phyloP scores from a whole-genome alignment of 2,329 filamentous ascomycete species.

The Paecilomyces sp. region DNA sequence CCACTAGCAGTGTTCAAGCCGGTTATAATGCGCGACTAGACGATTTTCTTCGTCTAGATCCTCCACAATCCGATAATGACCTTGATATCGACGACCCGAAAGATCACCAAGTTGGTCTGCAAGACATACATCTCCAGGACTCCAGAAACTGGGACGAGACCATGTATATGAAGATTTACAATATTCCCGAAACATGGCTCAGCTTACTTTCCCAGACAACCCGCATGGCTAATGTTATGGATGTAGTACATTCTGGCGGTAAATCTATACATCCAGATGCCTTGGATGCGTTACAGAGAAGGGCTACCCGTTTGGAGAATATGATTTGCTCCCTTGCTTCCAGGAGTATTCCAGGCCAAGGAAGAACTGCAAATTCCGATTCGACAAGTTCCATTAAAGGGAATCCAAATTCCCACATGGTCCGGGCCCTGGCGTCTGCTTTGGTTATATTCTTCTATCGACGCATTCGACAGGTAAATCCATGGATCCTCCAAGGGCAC shows the following conservation, averaged over 20 bases:
- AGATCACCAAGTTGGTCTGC: constrained; percentile 21
- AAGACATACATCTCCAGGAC: constrained; percentile 36
- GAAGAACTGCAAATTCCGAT: neutral
- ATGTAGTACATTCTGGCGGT: constrained; percentile 17
- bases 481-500: constrained; percentile 30
- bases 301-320: constrained; percentile 22
- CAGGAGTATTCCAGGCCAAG: constrained; percentile 6
- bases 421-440: constrained; percentile 32
- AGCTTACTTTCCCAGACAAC: constrained; percentile 39
- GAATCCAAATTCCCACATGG: constrained; percentile 22
- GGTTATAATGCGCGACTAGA: constrained; percentile 26
- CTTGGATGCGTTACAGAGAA: constrained; percentile 21
- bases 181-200: constrained; percentile 38
- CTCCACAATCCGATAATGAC: constrained; percentile 27
- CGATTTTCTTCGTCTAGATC: constrained; percentile 32
- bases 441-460: constrained; percentile 38
- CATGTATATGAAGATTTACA: constrained; percentile 35
- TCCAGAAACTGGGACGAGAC: constrained; percentile 24
- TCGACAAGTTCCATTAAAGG: constrained; percentile 6
- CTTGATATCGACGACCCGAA: constrained; percentile 32
- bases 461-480: constrained; percentile 32
- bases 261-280: constrained; percentile 12
- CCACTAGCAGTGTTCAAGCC: neutral
- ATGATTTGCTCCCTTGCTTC: constrained; percentile 26
- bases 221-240: constrained; percentile 32